Conservation (phyloP, 2,329 filamentous ascomycete species). For the Penicillium frequentans region DNA sequence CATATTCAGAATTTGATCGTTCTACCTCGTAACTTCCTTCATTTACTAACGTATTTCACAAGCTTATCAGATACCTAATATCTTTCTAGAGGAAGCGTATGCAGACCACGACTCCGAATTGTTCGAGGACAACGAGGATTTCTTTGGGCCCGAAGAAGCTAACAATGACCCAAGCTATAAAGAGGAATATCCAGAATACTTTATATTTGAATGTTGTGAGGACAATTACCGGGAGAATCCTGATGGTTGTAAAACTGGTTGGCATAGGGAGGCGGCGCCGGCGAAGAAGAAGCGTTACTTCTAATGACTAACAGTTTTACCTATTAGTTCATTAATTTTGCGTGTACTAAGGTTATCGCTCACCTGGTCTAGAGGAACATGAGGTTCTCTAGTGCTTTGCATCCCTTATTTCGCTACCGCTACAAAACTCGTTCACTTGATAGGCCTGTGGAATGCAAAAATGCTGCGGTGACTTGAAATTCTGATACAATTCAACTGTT, state of each 20-base stretch:
- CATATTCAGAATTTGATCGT: too few species aligned
- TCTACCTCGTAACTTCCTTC: too few species aligned
- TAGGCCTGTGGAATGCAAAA: too few species aligned
- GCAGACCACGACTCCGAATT: background rate
- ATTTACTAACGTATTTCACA: too few species aligned
- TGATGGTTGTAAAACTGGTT: background rate
- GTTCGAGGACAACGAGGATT: background rate
- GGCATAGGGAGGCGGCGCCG: background rate
- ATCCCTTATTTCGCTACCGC: too few species aligned
- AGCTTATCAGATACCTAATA: background rate
- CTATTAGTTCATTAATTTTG: too few species aligned
- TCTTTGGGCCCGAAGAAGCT: background rate
- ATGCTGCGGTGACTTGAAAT: too few species aligned
- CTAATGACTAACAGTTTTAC: background rate
- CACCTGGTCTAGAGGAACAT: too few species aligned
- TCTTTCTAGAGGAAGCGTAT: background rate
- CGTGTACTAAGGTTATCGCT: too few species aligned
- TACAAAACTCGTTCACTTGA: too few species aligned
- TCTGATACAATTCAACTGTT: too few species aligned
- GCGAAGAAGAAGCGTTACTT: background rate
- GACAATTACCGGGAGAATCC: background rate
- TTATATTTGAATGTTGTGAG: background rate
- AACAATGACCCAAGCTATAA: background rate
- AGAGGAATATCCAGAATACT: background rate
- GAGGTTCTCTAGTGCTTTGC: too few species aligned